Evolutionary conservation across 1,284 basidiomycete species (phyloP).

Genomic region (Phlebopus sp.): DNA sequence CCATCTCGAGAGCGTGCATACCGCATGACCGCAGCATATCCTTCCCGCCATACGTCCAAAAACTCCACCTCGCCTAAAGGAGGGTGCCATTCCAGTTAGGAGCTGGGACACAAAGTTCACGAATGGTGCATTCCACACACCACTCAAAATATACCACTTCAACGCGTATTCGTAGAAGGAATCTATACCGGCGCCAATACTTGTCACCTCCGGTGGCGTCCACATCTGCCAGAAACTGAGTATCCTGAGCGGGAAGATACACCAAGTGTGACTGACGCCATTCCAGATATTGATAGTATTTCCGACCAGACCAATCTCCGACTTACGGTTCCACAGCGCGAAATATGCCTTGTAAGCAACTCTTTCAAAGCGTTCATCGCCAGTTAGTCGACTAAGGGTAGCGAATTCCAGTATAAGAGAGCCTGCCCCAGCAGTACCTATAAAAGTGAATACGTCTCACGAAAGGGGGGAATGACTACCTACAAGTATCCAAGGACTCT

Average conservation of each 20-base stretch:
- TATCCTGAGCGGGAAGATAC: constrained; percentile 1
- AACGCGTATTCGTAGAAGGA: constrained; percentile 92
- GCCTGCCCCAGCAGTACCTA: constrained; percentile 89
- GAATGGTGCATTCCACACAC: constrained; percentile 40
- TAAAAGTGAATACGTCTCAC: constrained; percentile 11
- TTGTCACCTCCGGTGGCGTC: constrained; percentile 70
- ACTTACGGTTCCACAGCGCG: constrained; percentile 87
- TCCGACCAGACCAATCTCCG: constrained; percentile 78
- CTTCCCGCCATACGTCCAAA: constrained; percentile 89
- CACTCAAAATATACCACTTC: constrained; percentile 87
- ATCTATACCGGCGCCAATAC: constrained; percentile 90
- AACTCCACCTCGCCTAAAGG: constrained; percentile 79
- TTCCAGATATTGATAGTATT: constrained; percentile 83
- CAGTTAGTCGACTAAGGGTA: constrained; percentile 85
- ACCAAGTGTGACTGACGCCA: constrained; percentile 52
- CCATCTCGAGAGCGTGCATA: constrained; percentile 80
- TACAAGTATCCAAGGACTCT: constrained; percentile 79
- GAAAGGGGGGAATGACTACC: constrained; percentile 29
- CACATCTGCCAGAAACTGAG: constrained; percentile 46
- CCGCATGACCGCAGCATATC: constrained; percentile 86
- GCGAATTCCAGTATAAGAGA: constrained; percentile 91
- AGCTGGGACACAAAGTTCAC: background rate
- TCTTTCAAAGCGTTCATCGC: constrained; percentile 84
- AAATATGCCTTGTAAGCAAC: constrained; percentile 84
- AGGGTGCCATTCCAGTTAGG: constrained; percentile 3